Evolutionary conservation across 2,329 filamentous ascomycete species (phyloP), one percentile per base, ranked within the genome.

Genomic region (Immersiporthe knoxdaviesiana): DNA sequence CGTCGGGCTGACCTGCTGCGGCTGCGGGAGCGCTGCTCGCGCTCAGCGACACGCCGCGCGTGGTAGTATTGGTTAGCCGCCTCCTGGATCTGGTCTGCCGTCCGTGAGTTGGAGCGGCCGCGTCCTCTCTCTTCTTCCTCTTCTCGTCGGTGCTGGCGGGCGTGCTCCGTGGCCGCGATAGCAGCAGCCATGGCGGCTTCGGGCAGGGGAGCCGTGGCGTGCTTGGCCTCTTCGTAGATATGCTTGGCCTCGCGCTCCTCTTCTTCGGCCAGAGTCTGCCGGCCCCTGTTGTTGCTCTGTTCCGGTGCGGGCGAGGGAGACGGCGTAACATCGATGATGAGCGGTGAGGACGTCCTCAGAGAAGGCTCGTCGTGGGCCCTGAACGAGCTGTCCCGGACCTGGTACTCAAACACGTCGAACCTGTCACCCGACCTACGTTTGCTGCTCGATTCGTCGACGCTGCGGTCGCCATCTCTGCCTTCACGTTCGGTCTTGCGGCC

Each of bases 381-480:
- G 70, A 87, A 87, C n/a, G 83, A 82, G 74, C 85, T 82, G 70
- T 85, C 81, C 56, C 81, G 72, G 70, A 89, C 84, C 76, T 86
- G 87, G 74, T 81, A 90, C 75, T 88, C 82, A 76, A 90, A 89
- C 24, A 87, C 86, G 77, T 90, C 84, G 74, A 86, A 76, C 63
- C 77, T 74, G n/a, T 76, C 73, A 69, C 73, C 74, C 70, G 76
- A 73, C 32, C 70, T 70, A 65, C 76, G 73, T 68, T 75, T 70
- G 30, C 54, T 70, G 30, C 54, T 71, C 63, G 74, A 70, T 66
- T 72, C 70, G 72, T 74, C 73, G 65, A 75, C 54, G 69, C 73
- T 69, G 74, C 78, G 72, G 73, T 79, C 66, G 65, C 65, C 76
- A 72, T 75, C 74, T 77, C 74, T 72, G 74, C 74, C 69, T 27